phyloP scores from a whole-genome alignment of 2,329 filamentous ascomycete genomes.

The Fusarium setosum region DNA sequence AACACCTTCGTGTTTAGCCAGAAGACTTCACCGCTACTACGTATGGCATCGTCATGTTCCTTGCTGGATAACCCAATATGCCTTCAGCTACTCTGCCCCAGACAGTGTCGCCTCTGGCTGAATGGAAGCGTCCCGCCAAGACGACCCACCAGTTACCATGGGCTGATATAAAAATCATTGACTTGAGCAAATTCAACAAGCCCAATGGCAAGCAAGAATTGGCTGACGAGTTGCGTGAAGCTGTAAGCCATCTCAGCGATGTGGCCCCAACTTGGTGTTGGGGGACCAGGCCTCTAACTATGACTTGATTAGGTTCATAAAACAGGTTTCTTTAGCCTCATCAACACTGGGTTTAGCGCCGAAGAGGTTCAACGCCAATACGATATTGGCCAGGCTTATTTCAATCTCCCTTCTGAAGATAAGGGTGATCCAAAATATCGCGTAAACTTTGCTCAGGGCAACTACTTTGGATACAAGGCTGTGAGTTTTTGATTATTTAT shows the following conservation, averaged over 20 bases:
- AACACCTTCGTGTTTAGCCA: too few relatives aligned
- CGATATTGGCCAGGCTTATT: conserved; percentile 69
- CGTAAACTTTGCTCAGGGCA: not conserved
- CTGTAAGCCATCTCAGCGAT: too few relatives aligned
- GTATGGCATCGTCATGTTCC: too few relatives aligned
- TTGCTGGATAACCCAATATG: too few relatives aligned
- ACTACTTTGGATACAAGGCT: not conserved
- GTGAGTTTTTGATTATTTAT: not conserved
- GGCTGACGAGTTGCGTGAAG: conserved; percentile 65
- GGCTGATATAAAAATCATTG: conserved; percentile 47
- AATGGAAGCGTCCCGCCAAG: not conserved
- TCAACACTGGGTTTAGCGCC: conserved; percentile 70
- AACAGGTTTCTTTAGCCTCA: conserved; percentile 69
- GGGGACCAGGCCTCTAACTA: too few relatives aligned
- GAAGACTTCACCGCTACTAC: too few relatives aligned
- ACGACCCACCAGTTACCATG: not conserved
- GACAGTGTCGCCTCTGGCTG: not conserved
- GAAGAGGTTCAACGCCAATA: conserved; percentile 71
- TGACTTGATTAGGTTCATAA: not conserved
- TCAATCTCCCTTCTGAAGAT: conserved; percentile 65
- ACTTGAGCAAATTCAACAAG: conserved; percentile 64
- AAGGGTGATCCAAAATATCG: conserved; percentile 62
- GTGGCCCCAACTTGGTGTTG: not conserved
- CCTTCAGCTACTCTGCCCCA: not conserved
- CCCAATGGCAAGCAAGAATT: conserved; percentile 66